These are phyloP conservation scores for Amniculicola lignicola DNA, from an alignment of 495 filamentous ascomycete species.

Conservation along the genomic window DNA sequence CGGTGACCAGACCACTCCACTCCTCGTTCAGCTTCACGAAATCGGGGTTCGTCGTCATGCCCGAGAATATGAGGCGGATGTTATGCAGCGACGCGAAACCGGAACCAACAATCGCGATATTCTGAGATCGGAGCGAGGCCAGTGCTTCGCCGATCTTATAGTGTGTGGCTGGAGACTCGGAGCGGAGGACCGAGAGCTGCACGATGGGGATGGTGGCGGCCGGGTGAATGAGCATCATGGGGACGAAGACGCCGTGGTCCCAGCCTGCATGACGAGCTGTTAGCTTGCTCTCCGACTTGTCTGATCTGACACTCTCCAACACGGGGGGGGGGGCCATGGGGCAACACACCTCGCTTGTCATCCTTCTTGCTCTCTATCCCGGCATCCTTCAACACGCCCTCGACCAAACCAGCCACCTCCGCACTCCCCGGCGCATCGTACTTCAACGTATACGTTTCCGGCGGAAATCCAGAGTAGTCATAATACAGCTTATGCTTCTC, in stretches of 20 bases:
- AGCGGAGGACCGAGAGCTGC: conserved; percentile 38
- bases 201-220: conserved; percentile 38
- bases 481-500: conserved; percentile 42
- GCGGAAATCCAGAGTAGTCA: conserved; percentile 46
- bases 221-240: conserved; percentile 38
- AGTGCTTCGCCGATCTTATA: conserved; percentile 38
- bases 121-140: conserved; percentile 27
- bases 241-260: conserved; percentile 46
- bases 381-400: conserved; percentile 32
- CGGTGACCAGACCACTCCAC: conserved; percentile 33
- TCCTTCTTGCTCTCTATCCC: conserved; percentile 37
- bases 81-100: conserved; percentile 41
- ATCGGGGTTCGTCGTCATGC: conserved; percentile 6
- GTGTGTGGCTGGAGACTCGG: conserved; percentile 35
- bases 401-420: conserved; percentile 41
- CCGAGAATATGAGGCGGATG: conserved; percentile 35
- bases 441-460: conserved; percentile 42
- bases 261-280: conserved; percentile 30
- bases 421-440: conserved; percentile 45
- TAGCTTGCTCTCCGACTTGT: not conserved
- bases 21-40: conserved; percentile 31
- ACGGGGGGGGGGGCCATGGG: not conserved
- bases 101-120: conserved; percentile 39
- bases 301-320: not conserved
- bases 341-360: conserved; percentile 26